phyloP scores from a whole-genome alignment of 176 grass and related monocot genomes.

The Poa pratensis region DNA sequence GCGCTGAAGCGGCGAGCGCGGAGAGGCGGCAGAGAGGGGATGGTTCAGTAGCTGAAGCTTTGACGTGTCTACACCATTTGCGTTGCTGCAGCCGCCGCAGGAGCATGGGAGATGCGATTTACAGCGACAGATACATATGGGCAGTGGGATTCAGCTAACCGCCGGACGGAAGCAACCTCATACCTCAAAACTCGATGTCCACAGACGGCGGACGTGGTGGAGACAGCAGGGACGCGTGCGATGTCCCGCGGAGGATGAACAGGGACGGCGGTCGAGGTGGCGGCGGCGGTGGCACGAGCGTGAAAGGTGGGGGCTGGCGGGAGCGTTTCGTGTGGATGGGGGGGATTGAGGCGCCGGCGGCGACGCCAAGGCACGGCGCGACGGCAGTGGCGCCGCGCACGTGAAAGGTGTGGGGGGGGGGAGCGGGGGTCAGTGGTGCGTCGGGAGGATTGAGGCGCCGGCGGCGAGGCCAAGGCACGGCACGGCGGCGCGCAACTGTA shows the following conservation, averaged over 20 bases:
- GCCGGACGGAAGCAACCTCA: no score
- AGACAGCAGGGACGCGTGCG: slow-evolving; percentile 2
- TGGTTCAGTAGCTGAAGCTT: neutral
- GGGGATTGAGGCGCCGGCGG: neutral
- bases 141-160: no score
- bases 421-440: no score
- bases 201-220: neutral
- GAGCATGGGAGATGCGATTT: slow-evolving; percentile 38
- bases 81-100: slow-evolving; percentile 12
- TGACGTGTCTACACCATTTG: slow-evolving; percentile 44
- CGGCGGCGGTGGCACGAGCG: neutral
- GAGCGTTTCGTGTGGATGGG: neutral
- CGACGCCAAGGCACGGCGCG: neutral
- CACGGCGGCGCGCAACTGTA: neutral
- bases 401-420: no score
- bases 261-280: neutral
- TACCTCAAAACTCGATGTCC: no score
- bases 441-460: no score
- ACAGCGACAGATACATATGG: neutral
- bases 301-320: neutral
- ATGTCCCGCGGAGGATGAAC: neutral
- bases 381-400: no score
- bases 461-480: neutral
- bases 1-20: neutral
- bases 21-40: slow-evolving; percentile 35